Conservation (phyloP, 2,329 filamentous ascomycete genomes). For the Graphiopsis chlorocephala region DNA sequence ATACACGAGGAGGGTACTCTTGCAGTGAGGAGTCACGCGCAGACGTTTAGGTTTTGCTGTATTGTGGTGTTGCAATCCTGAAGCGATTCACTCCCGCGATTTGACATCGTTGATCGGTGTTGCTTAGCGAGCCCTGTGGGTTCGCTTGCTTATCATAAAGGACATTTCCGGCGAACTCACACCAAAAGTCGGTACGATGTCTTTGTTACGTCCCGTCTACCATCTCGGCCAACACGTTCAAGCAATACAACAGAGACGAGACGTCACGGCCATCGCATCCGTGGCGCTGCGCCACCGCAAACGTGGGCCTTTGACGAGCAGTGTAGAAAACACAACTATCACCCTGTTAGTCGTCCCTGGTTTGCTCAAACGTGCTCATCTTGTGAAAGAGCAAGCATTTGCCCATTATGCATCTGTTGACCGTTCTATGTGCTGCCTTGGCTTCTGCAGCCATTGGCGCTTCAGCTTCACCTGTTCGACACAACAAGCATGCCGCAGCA, state of each 20-base stretch:
- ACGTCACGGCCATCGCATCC: neutral
- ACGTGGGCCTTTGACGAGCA: neutral
- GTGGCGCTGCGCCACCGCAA: neutral
- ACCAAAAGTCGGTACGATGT: neutral
- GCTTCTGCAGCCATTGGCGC: neutral
- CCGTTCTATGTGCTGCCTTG: neutral
- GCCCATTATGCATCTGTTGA: neutral
- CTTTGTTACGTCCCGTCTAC: neutral
- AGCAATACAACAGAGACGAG: neutral
- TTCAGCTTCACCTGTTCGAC: neutral
- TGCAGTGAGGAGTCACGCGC: neutral
- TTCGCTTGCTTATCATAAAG: neutral
- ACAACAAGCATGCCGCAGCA: neutral
- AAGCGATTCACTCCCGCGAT: neutral
- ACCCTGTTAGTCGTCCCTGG: neutral
- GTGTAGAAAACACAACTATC: neutral
- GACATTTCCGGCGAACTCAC: neutral
- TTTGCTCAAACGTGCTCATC: neutral
- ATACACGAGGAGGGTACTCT: no score
- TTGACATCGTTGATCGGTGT: neutral
- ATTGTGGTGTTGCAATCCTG: neutral
- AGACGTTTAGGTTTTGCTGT: neutral
- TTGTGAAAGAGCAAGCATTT: neutral
- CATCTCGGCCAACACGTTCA: neutral
- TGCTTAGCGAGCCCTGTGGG: neutral